phyloP scores from a whole-genome alignment of 176 grass and related monocot genomes.

The Musa itinerans region DNA sequence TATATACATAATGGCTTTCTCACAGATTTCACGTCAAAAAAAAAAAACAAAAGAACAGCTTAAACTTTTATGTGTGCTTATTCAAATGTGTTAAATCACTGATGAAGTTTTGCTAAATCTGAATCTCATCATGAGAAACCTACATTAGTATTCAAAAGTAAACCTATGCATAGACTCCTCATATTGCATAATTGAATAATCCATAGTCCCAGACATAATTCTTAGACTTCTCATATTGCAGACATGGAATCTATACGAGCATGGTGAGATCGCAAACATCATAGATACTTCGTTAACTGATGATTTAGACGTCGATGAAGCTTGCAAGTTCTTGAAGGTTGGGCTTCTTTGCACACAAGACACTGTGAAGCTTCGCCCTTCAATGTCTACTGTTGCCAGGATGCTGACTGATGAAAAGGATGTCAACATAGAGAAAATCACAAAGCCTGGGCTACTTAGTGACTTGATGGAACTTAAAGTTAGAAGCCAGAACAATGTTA shows the following conservation, averaged over 20 bases:
- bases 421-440: constrained; percentile 37
- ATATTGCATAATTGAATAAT: not conserved
- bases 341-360: constrained; percentile 81
- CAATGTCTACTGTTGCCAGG: constrained; percentile 33
- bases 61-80: too few relatives aligned
- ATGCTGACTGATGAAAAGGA: constrained; percentile 58
- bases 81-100: too few relatives aligned
- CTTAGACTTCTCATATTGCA: constrained; percentile 60
- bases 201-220: constrained; percentile 51
- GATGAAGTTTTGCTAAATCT: too few relatives aligned
- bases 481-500: constrained; percentile 22
- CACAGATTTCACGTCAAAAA: too few relatives aligned
- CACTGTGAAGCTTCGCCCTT: constrained; percentile 37
- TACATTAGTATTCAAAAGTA: not conserved
- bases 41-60: too few relatives aligned
- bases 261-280: constrained; percentile 35
- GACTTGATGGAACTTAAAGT: constrained; percentile 54
- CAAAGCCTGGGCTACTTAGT: constrained; percentile 58
- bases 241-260: constrained; percentile 58
- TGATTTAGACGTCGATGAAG: constrained; percentile 49
- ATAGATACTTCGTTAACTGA: constrained; percentile 48
- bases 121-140: not conserved
- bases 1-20: too few relatives aligned
- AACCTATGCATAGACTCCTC: not conserved
- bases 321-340: constrained; percentile 56